Percentiles rank a stretch among this genome's conserved stretches.
Evolutionary conservation across 306 rosid genomes (phyloP).

Genomic region (Citrullus mucosospermus): DNA sequence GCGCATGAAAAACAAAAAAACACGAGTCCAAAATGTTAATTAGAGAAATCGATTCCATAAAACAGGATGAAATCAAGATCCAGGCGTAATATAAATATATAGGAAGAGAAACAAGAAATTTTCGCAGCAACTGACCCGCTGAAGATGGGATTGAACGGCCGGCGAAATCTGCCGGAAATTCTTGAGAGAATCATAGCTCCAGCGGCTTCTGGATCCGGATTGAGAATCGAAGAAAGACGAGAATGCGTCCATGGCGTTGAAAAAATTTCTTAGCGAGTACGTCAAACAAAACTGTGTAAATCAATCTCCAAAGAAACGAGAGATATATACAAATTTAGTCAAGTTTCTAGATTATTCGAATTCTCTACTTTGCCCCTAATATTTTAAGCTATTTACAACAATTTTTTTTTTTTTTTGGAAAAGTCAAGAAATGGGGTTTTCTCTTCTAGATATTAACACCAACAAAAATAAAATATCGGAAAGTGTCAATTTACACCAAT

Average conservation of each 20-base stretch:
- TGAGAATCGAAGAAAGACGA: slow-evolving; percentile 53
- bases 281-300: neutral
- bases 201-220: slow-evolving; percentile 37
- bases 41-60: neutral
- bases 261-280: neutral
- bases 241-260: slow-evolving; percentile 47
- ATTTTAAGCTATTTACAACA: neutral
- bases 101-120: neutral
- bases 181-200: slow-evolving; percentile 66
- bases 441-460: too few species aligned
- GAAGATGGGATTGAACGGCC: slow-evolving; percentile 60
- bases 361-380: neutral
- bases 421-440: too few species aligned
- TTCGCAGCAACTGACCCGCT: slow-evolving; percentile 20
- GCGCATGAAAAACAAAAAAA: neutral
- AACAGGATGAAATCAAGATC: neutral
- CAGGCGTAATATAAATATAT: neutral
- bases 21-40: neutral
- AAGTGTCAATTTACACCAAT: too few species aligned
- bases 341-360: neutral
- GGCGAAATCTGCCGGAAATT: slow-evolving; percentile 68
- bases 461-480: too few species aligned
- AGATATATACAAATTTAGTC: neutral
- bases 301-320: neutral
- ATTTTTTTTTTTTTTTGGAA: too few species aligned